Evolutionary conservation across 441 rosid genomes (phyloP).

Genomic region (Brassica balearica): DNA sequence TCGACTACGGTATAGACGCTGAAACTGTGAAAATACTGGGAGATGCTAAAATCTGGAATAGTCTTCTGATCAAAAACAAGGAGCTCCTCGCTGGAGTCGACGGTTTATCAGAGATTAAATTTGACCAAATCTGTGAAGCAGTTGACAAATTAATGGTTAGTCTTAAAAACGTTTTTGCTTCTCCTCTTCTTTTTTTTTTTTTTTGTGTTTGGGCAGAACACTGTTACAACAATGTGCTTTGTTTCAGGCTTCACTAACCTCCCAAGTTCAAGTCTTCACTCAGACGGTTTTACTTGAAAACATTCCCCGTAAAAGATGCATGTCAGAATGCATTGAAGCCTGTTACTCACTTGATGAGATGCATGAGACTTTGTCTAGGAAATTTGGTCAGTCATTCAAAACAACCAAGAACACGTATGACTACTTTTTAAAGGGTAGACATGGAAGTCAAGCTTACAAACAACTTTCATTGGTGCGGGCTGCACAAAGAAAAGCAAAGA

Average conservation of each 20-base stretch:
- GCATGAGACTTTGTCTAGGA: background rate
- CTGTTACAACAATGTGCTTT: background rate
- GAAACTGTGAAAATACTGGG: constrained; percentile 1
- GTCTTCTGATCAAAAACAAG: background rate
- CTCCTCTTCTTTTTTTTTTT: background rate
- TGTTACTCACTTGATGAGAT: background rate
- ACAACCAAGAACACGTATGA: background rate
- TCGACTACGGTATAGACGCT: background rate
- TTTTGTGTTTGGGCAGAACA: constrained; percentile 1
- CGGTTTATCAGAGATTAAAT: background rate
- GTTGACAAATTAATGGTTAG: constrained; percentile 4
- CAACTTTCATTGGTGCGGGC: background rate
- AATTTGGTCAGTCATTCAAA: background rate
- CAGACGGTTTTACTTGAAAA: background rate
- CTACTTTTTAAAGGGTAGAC: background rate
- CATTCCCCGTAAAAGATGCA: background rate
- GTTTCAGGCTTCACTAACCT: constrained; percentile 2
- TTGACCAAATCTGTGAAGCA: background rate
- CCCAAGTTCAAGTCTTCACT: background rate
- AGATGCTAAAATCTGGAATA: constrained; percentile 1
- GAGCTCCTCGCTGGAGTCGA: background rate
- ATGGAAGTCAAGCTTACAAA: background rate
- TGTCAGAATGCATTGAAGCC: background rate
- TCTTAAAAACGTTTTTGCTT: background rate
- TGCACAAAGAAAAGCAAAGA: background rate